A percentile compares a stretch with the other conserved stretches of the same genome.
phyloP scores from a whole-genome alignment of 257 asterid species.

The Solanum pimpinellifolium region DNA sequence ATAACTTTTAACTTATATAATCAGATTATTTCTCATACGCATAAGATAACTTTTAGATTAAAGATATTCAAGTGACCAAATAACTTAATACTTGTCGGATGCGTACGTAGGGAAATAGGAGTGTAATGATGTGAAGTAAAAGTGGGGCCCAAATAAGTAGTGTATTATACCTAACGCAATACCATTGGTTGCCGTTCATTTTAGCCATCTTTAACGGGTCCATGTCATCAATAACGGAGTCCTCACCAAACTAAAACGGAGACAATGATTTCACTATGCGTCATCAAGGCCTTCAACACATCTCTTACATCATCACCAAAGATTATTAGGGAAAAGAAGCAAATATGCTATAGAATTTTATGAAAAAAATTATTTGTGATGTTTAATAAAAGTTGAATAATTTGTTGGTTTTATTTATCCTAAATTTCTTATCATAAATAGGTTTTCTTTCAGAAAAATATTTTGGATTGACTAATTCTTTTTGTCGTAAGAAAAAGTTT shows the following conservation, averaged over 20 bases:
- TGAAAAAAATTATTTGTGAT: too few relatives aligned
- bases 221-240: not conserved
- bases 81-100: not conserved
- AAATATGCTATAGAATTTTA: too few relatives aligned
- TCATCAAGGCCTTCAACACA: not conserved
- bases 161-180: conserved; percentile 35
- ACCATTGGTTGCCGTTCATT: conserved; percentile 33
- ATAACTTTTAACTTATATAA: too few relatives aligned
- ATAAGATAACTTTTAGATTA: too few relatives aligned
- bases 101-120: not conserved
- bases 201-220: conserved; percentile 13
- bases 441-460: too few relatives aligned
- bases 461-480: too few relatives aligned
- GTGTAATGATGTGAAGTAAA: conserved; percentile 5
- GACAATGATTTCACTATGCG: not conserved
- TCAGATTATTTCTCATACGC: too few relatives aligned
- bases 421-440: too few relatives aligned
- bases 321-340: not conserved
- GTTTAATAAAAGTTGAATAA: too few relatives aligned
- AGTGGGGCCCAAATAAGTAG: not conserved
- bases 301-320: not conserved
- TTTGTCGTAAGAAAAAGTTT: too few relatives aligned
- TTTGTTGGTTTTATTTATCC: too few relatives aligned
- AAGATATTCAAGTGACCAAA: not conserved
- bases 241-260: not conserved